A percentile compares a stretch with the other conserved stretches of the same genome.
Evolutionary conservation across 1,139 yeast species (phyloP).

Genomic region (Zygotorulaspora mrakii): DNA sequence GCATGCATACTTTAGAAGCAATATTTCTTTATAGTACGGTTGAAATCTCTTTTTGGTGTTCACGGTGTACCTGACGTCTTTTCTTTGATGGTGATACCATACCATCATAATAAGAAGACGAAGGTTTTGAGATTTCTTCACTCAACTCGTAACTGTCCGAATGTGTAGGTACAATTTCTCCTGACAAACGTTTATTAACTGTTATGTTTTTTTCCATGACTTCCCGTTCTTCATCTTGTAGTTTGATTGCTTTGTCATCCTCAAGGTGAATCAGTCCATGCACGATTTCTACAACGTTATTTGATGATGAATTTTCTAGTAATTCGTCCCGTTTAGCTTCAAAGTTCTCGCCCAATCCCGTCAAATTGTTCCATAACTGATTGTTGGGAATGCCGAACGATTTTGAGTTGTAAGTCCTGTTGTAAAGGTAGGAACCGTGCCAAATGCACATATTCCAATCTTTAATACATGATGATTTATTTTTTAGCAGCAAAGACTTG

Average conservation of each 20-base stretch:
- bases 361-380: slow-evolving; percentile 17
- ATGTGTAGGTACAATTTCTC: too few species aligned
- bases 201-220: slow-evolving; percentile 8
- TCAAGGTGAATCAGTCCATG: slow-evolving; percentile 29
- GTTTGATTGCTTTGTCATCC: slow-evolving; percentile 15
- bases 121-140: slow-evolving; percentile 10
- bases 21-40: background rate
- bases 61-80: background rate
- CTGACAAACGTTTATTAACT: background rate
- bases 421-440: slow-evolving; percentile 20
- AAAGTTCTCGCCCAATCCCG: slow-evolving; percentile 19
- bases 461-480: slow-evolving; percentile 25
- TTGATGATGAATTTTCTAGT: slow-evolving; percentile 22
- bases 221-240: slow-evolving; percentile 13
- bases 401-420: slow-evolving; percentile 19
- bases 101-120: slow-evolving; percentile 8
- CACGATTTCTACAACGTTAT: slow-evolving; percentile 25
- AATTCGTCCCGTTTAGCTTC: slow-evolving; percentile 22
- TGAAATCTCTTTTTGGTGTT: background rate
- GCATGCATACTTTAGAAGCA: background rate
- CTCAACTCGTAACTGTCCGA: slow-evolving; percentile 5
- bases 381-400: slow-evolving; percentile 26
- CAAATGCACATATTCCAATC: slow-evolving; percentile 32
- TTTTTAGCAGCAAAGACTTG: slow-evolving; percentile 17
- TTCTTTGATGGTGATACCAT: slow-evolving; percentile 8